Percentiles rank a stretch among this genome's conserved stretches.
These are phyloP conservation scores for Xylaria cubensis DNA, from an alignment of 495 filamentous ascomycete species.

Conservation along the genomic window DNA sequence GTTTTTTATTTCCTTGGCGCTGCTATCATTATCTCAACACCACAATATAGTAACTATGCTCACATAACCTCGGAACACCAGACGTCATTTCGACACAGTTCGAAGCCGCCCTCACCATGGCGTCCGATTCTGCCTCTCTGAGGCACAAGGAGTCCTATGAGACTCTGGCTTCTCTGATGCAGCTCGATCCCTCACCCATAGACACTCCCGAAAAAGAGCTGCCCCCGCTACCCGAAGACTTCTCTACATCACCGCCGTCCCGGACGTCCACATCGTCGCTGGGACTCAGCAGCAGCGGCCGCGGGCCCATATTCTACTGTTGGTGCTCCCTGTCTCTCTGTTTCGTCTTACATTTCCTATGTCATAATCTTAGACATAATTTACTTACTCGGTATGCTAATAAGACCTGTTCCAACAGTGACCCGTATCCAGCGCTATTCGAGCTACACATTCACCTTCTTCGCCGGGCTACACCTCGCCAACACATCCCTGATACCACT, in stretches of 20 bases:
- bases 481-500: conserved; percentile 82
- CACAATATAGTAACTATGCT: neutral
- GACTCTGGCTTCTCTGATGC: conserved; percentile 69
- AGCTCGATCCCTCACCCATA: conserved; percentile 83
- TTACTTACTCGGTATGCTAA: neutral
- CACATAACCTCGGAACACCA: neutral
- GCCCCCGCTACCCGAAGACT: conserved; percentile 48
- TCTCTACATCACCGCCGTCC: conserved; percentile 32
- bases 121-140: conserved; percentile 34
- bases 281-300: conserved; percentile 62
- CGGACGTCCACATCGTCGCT: conserved; percentile 42
- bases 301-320: conserved; percentile 68
- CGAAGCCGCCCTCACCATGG: conserved; percentile 27
- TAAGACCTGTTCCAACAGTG: conserved; percentile 55
- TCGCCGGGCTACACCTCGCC: conserved; percentile 76
- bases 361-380: neutral
- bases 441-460: conserved; percentile 82
- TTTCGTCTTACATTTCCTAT: neutral
- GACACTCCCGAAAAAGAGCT: conserved; percentile 69
- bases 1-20: neutral
- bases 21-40: neutral
- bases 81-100: neutral
- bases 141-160: conserved; percentile 52
- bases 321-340: conserved; percentile 30
- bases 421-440: conserved; percentile 84